phyloP scores from a whole-genome alignment of 352 stramenopile species.

The Globisporangium abappressorium region DNA sequence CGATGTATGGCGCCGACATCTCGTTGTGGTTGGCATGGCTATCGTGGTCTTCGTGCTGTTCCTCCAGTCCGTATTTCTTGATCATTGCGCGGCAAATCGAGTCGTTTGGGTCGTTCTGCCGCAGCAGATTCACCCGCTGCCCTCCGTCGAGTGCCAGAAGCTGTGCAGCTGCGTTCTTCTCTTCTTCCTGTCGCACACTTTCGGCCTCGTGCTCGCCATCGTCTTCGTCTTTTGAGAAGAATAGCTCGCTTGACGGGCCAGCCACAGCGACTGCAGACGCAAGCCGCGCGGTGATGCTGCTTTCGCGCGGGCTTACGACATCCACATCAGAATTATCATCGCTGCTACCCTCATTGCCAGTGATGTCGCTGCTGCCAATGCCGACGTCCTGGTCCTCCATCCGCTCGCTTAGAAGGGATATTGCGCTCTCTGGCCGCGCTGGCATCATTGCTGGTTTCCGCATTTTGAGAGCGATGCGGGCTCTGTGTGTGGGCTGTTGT shows the following conservation, averaged over 20 bases:
- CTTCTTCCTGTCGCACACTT: not conserved
- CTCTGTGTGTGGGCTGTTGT: no score
- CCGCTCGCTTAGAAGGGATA: not conserved
- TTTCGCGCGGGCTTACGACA: not conserved
- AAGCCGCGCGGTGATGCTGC: not conserved
- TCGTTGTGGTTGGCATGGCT: not conserved
- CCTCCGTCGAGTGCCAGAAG: not conserved
- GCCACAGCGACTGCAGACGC: not conserved
- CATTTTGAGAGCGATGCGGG: not conserved
- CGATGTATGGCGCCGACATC: slow-evolving; percentile 9
- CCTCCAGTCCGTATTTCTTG: not conserved
- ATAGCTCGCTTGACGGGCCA: not conserved
- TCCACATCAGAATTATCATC: not conserved
- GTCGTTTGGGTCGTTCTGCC: not conserved
- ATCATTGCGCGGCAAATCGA: not conserved
- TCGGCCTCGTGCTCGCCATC: not conserved
- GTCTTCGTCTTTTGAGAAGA: not conserved
- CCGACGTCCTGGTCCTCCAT: not conserved
- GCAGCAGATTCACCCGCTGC: not conserved
- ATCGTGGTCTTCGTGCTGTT: not conserved
- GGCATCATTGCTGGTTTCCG: not conserved
- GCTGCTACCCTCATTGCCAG: not conserved
- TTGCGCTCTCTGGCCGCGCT: not conserved
- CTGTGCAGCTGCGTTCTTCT: not conserved
- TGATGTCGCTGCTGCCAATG: not conserved